These are phyloP conservation scores for Xylaria sp. DNA, from an alignment of 2,329 filamentous ascomycete species.

Conservation along the genomic window DNA sequence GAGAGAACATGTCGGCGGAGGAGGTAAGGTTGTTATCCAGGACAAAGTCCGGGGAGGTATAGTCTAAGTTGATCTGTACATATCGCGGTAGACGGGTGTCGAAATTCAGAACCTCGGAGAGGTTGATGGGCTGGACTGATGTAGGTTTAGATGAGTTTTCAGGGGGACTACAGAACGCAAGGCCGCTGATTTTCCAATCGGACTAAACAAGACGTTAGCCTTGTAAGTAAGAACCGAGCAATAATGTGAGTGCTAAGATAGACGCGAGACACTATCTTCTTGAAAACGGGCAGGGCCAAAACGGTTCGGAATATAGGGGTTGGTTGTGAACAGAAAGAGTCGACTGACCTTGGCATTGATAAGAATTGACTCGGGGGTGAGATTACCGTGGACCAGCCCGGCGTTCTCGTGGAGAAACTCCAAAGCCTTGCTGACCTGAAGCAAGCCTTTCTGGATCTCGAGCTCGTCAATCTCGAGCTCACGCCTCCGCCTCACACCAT, in stretches of 20 bases:
- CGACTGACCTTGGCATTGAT: slow-evolving; percentile 79
- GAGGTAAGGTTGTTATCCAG: slow-evolving; percentile 86
- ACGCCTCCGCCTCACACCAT: slow-evolving; percentile 73
- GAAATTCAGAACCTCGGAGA: slow-evolving; percentile 83
- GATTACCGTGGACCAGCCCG: slow-evolving; percentile 88
- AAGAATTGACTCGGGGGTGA: slow-evolving; percentile 91
- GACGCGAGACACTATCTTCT: not conserved
- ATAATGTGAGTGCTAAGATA: not conserved
- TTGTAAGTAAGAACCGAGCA: not conserved
- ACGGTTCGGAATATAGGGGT: not conserved
- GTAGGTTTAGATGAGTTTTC: slow-evolving; percentile 76
- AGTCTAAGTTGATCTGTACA: slow-evolving; percentile 92
- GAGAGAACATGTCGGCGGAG: slow-evolving; percentile 89
- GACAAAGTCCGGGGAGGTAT: slow-evolving; percentile 91
- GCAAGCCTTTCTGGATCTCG: slow-evolving; percentile 93
- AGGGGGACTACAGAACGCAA: slow-evolving; percentile 84
- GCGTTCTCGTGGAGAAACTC: slow-evolving; percentile 97
- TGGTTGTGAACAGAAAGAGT: not conserved
- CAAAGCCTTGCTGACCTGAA: slow-evolving; percentile 91
- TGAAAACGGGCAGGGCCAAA: not conserved
- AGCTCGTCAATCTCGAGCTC: slow-evolving; percentile 95
- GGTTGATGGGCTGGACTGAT: slow-evolving; percentile 77
- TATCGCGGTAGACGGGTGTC: slow-evolving; percentile 81
- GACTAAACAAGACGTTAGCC: slow-evolving; percentile 60
- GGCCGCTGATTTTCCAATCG: slow-evolving; percentile 98